These are phyloP conservation scores for Cordyceps javanica DNA, from an alignment of 2,329 filamentous ascomycete species.

Conservation along the genomic window DNA sequence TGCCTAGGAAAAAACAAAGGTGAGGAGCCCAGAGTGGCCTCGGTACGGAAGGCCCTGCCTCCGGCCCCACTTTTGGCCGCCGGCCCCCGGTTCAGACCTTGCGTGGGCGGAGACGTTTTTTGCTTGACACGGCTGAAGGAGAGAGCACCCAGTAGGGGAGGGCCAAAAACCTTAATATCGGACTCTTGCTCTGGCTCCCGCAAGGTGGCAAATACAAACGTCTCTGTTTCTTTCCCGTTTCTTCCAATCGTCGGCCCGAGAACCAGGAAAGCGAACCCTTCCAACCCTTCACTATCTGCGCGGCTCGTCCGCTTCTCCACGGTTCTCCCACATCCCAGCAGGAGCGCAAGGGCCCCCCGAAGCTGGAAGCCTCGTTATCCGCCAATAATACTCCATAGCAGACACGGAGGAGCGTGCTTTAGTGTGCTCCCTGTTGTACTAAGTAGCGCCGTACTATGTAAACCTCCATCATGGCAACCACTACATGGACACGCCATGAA, in stretches of 20 bases:
- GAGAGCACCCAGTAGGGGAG: too few relatives aligned
- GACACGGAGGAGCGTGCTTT: too few relatives aligned
- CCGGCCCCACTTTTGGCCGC: constrained; percentile 11
- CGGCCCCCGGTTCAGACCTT: not conserved
- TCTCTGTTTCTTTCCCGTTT: not conserved
- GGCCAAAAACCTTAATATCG: not conserved
- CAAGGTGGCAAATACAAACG: not conserved
- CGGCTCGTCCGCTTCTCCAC: too few relatives aligned
- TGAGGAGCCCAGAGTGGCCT: not conserved
- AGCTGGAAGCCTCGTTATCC: too few relatives aligned
- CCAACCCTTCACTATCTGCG: too few relatives aligned
- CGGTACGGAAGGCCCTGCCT: constrained; percentile 2
- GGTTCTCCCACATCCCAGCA: too few relatives aligned
- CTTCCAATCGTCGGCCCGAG: too few relatives aligned
- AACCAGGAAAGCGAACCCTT: too few relatives aligned
- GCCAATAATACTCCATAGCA: too few relatives aligned
- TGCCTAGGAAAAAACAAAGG: not conserved
- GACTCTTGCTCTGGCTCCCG: not conserved
- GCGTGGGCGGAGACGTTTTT: not conserved
- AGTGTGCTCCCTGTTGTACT: not conserved
- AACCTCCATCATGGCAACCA: not conserved
- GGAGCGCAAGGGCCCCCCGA: too few relatives aligned
- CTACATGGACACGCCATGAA: not conserved
- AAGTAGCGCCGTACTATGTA: not conserved
- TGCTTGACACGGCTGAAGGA: not conserved